Percentiles rank a stretch among this genome's conserved stretches.
These are phyloP conservation scores for Solanum corneliomulleri DNA, from an alignment of 257 asterid species.

Conservation along the genomic window DNA sequence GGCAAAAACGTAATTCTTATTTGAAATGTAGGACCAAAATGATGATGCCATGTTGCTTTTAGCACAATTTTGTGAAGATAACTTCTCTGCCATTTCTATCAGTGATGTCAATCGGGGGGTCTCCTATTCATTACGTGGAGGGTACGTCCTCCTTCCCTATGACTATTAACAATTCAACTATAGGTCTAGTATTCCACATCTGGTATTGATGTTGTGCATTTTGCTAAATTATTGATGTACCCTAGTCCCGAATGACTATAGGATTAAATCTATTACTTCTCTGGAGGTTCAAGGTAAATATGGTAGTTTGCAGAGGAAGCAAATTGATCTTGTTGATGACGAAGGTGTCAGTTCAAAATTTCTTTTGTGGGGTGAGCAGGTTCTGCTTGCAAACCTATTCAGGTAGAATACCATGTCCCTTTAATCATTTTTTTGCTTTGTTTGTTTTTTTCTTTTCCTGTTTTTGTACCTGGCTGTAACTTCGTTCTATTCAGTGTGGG, in stretches of 20 bases:
- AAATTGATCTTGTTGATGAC: conserved; percentile 65
- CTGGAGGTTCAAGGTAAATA: conserved; percentile 53
- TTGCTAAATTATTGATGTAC: neutral
- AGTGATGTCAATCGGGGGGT: conserved; percentile 37
- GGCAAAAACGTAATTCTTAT: neutral
- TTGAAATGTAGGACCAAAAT: conserved; percentile 62
- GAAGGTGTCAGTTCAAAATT: conserved; percentile 53
- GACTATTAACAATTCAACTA: neutral
- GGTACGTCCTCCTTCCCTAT: conserved; percentile 23
- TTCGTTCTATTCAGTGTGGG: conserved; percentile 52
- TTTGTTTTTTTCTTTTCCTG: neutral
- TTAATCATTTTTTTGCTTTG: neutral
- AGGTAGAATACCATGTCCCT: conserved; percentile 34
- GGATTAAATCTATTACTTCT: conserved; percentile 72
- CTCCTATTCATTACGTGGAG: conserved; percentile 61
- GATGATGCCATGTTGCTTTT: conserved; percentile 84
- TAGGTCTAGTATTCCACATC: neutral
- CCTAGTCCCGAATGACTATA: conserved; percentile 15
- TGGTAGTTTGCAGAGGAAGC: conserved; percentile 56
- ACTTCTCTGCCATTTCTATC: conserved; percentile 63
- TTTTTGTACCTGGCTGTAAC: neutral
- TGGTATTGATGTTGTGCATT: neutral
- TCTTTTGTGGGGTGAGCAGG: conserved; percentile 89
- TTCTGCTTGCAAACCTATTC: conserved; percentile 58
- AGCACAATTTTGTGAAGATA: conserved; percentile 91